Evolutionary conservation across 768 basidiomycete species (phyloP).

Genomic region (Dioszegia crocea): DNA sequence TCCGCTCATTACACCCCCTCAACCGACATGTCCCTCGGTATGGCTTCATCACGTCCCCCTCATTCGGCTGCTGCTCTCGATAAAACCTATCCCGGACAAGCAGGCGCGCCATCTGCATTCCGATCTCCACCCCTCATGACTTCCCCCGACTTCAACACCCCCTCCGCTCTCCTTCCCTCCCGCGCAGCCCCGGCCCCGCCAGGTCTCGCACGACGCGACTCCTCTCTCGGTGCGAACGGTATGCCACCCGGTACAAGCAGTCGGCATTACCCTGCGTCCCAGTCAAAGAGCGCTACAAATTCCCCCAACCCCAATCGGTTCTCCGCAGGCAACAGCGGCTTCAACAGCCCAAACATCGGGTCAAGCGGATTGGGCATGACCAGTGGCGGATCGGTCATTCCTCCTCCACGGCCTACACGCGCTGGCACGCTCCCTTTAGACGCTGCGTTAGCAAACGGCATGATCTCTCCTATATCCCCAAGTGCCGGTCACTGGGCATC

Average conservation of each 20-base stretch:
- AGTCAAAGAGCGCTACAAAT: constrained; percentile 31
- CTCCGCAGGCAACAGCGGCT: constrained; percentile 32
- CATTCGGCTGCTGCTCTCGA: constrained; percentile 11
- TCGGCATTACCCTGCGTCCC: constrained; percentile 5
- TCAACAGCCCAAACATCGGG: neutral
- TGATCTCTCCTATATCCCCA: constrained; percentile 1
- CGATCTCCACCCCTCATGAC: constrained; percentile 29
- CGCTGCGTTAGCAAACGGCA: constrained; percentile 13
- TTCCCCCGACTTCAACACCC: constrained; percentile 24
- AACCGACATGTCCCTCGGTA: constrained; percentile 47
- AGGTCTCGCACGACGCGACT: constrained; percentile 27
- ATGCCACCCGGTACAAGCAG: neutral
- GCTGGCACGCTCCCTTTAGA: constrained; percentile 45
- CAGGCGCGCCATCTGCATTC: constrained; percentile 32
- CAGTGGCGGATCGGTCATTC: constrained; percentile 6
- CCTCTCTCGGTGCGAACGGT: constrained; percentile 6
- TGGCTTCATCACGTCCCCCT: constrained; percentile 27
- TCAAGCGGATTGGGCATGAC: neutral
- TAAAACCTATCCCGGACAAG: constrained; percentile 21
- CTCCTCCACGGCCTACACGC: constrained; percentile 42
- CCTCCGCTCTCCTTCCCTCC: constrained; percentile 27
- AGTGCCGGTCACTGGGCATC: constrained; percentile 6
- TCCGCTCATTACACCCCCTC: constrained; percentile 46
- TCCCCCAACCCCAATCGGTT: constrained; percentile 49
- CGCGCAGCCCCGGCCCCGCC: constrained; percentile 43